phyloP scores from a whole-genome alignment of 1,139 yeast species.

The Geotrichum siamense region DNA sequence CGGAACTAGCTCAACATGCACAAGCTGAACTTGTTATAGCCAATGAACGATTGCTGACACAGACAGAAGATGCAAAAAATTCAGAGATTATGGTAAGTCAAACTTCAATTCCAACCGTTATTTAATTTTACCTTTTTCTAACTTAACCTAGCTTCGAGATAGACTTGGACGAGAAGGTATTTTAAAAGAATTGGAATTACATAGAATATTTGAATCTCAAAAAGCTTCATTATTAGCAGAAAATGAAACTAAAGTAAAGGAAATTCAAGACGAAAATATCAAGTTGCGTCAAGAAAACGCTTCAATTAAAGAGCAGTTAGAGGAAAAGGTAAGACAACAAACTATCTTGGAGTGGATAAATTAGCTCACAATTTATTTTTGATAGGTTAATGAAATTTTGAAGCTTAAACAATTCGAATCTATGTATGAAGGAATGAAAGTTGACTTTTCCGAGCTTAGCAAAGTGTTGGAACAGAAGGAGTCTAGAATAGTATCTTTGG shows the following conservation, averaged over 20 bases:
- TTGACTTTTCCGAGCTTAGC: constrained; percentile 4
- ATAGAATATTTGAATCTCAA: constrained; percentile 16
- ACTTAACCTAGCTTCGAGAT: constrained; percentile 10
- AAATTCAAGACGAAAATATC: constrained; percentile 8
- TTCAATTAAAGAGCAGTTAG: constrained; percentile 4
- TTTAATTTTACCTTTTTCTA: not conserved
- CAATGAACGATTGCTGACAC: constrained; percentile 10
- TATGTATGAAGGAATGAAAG: constrained; percentile 10
- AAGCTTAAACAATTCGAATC: constrained; percentile 12
- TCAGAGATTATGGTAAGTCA: constrained; percentile 4
- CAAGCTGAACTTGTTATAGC: constrained; percentile 13
- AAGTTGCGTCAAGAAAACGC: constrained; percentile 8
- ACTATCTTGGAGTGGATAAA: not conserved
- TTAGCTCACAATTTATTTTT: not conserved
- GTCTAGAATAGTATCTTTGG: constrained; percentile 2
- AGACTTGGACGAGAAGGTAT: constrained; percentile 13
- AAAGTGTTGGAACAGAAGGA: constrained; percentile 11
- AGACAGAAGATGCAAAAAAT: constrained; percentile 11
- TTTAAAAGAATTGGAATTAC: constrained; percentile 16
- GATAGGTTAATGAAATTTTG: constrained; percentile 4
- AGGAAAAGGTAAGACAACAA: constrained; percentile 7
- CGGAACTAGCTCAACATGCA: constrained; percentile 15
- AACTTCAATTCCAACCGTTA: too few species aligned
- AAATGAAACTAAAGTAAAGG: constrained; percentile 5
- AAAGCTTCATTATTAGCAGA: constrained; percentile 6